phyloP scores from a whole-genome alignment of 805 yeast genomes.

The Ogataea glucozyma region DNA sequence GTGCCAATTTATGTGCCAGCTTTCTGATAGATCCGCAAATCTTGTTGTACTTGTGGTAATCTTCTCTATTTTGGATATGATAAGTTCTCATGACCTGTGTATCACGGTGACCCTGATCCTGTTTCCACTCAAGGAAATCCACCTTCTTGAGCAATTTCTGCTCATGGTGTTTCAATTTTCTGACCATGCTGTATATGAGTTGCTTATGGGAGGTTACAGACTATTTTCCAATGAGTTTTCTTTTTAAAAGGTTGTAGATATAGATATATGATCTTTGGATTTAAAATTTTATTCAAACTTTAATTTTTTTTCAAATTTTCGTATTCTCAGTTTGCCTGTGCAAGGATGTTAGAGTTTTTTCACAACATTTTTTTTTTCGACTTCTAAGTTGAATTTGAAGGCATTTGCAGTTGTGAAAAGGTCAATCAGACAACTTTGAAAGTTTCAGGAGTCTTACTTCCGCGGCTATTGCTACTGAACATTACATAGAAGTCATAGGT shows the following conservation, averaged over 20 bases:
- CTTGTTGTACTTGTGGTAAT: conserved; percentile 89
- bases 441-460: background rate
- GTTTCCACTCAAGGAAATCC: conserved; percentile 96
- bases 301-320: background rate
- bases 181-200: conserved; percentile 50
- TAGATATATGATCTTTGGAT: too few species aligned
- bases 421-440: background rate
- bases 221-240: background rate
- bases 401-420: background rate
- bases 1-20: conserved; percentile 80
- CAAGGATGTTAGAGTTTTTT: background rate
- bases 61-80: conserved; percentile 93
- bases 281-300: conserved; percentile 10
- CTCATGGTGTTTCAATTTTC: conserved; percentile 93
- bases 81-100: conserved; percentile 95
- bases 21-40: conserved; percentile 91
- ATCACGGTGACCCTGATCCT: conserved; percentile 92
- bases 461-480: background rate
- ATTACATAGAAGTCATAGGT: background rate
- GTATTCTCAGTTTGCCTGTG: too few species aligned
- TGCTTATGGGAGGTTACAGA: background rate
- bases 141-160: conserved; percentile 92
- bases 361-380: background rate
- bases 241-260: too few species aligned
- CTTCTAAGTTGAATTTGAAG: background rate